Base-by-base conservation (phyloP, 2,329 filamentous ascomycete genomes). In the Leptodontidium sp. region DNA sequence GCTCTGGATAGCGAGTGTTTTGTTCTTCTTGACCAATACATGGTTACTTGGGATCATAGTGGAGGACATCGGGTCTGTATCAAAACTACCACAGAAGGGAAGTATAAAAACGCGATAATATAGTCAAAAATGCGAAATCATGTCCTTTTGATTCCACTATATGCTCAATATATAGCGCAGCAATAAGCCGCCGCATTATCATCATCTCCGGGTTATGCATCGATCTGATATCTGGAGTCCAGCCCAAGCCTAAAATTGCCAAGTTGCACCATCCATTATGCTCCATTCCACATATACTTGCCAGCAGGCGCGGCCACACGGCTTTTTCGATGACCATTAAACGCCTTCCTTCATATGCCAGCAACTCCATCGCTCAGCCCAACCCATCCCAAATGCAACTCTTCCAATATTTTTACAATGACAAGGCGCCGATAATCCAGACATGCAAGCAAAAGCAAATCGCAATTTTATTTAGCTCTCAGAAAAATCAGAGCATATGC, bases 31-130 rank as follows among this genome's bases (percentile, higher is more conserved):
- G 1, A 87, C 94, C 17, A 98, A 99, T 78, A 90, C 90, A 74
- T 97, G 93, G 89, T 93, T 98, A 65, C 78, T 99, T 49, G 92
- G 93, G 0, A 83, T 97, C 58, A 89, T 98, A 53, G 86, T 98
- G 7, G 78, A 79, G 1, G 96, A 98, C 79, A 84, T 78, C 64
- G 77, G 76, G 40, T 43, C 17, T n/a, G 24, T 24, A n/a, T 47
- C n/a, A 14, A 38, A 21, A 14, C 11, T 15, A 40, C 15, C 26
- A 47, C 57, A 15, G 15, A 29, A 45, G n/a, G 29, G 29, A 35
- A 3, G 29, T 8, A 64, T 43, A 29, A 29, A 4, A 64, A 64
- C 17, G 8, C 32, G 14, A 7, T 29, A 11, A 26, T 29, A 21
- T 8, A n/a, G 21, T 26, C 14, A 24, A 26, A 26, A 52, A 52